These are phyloP conservation scores for Salvia rosmarinus DNA, from an alignment of 257 asterid species.

Conservation along the genomic window DNA sequence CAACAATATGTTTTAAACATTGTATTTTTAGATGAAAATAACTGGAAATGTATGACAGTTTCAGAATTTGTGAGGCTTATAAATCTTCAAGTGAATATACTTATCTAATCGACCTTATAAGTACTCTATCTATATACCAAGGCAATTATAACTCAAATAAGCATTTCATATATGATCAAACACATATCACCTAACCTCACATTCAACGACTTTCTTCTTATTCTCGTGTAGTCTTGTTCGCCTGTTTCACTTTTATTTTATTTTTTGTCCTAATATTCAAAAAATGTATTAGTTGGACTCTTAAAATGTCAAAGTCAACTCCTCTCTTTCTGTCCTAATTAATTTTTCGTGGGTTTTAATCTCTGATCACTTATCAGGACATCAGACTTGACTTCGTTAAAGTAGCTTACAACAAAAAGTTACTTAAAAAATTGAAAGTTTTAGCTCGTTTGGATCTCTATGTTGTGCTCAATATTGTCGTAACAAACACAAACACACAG, in stretches of 20 bases:
- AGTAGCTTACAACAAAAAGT: neutral
- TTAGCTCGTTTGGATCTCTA: too few species aligned
- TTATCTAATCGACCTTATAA: too few species aligned
- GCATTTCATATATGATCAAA: neutral
- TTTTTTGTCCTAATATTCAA: neutral
- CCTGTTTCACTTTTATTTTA: neutral
- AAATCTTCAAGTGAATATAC: neutral
- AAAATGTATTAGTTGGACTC: neutral
- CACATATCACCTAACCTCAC: neutral
- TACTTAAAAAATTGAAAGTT: too few species aligned
- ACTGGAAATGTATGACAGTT: too few species aligned
- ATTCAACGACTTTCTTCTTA: neutral
- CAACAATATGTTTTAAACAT: too few species aligned
- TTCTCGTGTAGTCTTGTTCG: neutral
- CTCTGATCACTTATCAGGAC: neutral
- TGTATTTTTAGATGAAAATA: too few species aligned
- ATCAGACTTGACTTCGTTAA: too few species aligned
- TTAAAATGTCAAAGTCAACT: slow-evolving; percentile 30
- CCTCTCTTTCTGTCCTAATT: neutral
- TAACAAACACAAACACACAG: too few species aligned
- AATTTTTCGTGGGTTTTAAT: neutral
- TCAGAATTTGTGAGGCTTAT: neutral
- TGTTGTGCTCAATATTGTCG: too few species aligned
- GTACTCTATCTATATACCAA: neutral
- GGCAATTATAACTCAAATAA: neutral